Evolutionary conservation across 163 green algal species (phyloP).

Genomic region (Coccomyxa subellipsoidea): DNA sequence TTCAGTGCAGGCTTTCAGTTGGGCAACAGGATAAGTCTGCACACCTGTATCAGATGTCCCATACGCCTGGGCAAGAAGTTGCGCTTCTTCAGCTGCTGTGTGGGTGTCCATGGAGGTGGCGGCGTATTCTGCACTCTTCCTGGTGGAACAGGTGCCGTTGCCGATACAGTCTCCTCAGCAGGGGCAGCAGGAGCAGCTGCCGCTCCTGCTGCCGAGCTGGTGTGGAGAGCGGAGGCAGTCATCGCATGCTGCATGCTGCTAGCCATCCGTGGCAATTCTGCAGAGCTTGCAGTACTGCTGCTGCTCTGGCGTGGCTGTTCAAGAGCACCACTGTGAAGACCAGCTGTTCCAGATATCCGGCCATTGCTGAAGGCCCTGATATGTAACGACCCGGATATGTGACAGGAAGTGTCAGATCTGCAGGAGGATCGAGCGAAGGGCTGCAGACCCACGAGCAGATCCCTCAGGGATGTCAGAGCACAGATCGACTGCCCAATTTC

Average conservation of each 20-base stretch:
- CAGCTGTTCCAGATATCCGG: not conserved
- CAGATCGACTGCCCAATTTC: not conserved
- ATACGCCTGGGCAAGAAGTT: slow-evolving; percentile 54
- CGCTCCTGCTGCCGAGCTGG: not conserved
- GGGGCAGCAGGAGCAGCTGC: not conserved
- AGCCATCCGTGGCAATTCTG: not conserved
- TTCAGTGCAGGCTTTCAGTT: not conserved
- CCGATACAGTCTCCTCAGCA: not conserved
- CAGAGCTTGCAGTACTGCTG: not conserved
- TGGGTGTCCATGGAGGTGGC: slow-evolving; percentile 52
- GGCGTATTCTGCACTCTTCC: slow-evolving; percentile 14
- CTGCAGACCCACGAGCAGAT: not conserved
- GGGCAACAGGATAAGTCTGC: not conserved
- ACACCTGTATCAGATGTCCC: slow-evolving; percentile 45
- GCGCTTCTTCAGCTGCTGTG: slow-evolving; percentile 43
- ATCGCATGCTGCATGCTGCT: not conserved
- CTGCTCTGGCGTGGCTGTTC: not conserved
- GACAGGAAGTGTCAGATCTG: not conserved
- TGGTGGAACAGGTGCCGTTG: not conserved
- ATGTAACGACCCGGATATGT: not conserved
- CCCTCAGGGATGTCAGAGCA: not conserved
- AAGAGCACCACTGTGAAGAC: not conserved
- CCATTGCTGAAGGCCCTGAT: not conserved
- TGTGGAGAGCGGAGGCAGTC: not conserved
- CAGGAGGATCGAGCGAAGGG: not conserved